These are phyloP conservation scores for Haplosporangium sp. DNA, from an alignment of 371 early-diverging fungal species.

Conservation along the genomic window DNA sequence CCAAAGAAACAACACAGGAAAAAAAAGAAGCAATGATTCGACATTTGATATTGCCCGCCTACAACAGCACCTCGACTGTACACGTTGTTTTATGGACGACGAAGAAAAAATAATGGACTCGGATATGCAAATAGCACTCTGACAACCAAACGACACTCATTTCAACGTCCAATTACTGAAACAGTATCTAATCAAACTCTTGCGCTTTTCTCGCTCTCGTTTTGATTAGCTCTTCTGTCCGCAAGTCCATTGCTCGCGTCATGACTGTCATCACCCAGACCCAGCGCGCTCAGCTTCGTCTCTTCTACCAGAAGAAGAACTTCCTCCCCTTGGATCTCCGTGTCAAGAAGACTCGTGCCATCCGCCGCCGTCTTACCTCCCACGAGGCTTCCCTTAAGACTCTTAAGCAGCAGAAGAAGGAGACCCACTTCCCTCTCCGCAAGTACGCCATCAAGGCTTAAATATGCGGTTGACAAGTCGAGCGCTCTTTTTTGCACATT, in stretches of 20 bases:
- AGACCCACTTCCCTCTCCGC: conserved; percentile 85
- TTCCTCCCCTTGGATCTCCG: conserved; percentile 93
- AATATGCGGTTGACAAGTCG: conserved; percentile 36
- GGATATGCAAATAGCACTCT: too few relatives aligned
- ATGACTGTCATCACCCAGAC: conserved; percentile 93
- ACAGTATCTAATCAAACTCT: neutral
- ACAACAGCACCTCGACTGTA: too few relatives aligned
- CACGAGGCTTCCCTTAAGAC: conserved; percentile 77
- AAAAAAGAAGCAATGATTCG: too few relatives aligned
- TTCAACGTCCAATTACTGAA: neutral
- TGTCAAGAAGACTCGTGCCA: conserved; percentile 96
- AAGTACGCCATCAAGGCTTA: conserved; percentile 89
- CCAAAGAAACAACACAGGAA: neutral
- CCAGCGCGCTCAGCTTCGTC: conserved; percentile 84
- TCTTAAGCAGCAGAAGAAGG: conserved; percentile 84
- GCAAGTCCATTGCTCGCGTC: conserved; percentile 93
- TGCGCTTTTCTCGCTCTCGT: neutral
- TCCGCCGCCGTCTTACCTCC: conserved; percentile 92
- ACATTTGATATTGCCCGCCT: too few relatives aligned
- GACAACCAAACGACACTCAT: neutral
- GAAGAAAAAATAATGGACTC: too few relatives aligned
- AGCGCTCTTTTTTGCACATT: conserved; percentile 9
- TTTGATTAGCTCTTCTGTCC: conserved; percentile 71
- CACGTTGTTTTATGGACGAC: too few relatives aligned
- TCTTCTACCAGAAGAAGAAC: conserved; percentile 91